Conservation (phyloP, 768 basidiomycete species). For the Galerina sulciceps region DNA sequence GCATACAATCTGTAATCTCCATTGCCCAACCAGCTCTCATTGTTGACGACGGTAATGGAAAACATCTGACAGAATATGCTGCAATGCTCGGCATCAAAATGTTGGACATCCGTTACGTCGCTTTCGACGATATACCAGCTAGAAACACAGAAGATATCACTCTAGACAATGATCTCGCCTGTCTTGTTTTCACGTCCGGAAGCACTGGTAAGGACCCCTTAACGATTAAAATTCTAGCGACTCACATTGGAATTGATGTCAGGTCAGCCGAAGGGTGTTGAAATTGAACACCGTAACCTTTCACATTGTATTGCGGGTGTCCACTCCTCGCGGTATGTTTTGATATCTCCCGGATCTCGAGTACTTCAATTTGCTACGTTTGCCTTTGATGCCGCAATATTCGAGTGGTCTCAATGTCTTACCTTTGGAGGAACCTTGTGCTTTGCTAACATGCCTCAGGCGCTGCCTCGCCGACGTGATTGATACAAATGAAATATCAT, state of each 20-base stretch:
- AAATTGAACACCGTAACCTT: background rate
- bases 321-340: background rate
- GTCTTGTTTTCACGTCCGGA: background rate
- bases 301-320: background rate
- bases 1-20: background rate
- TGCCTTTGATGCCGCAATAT: background rate
- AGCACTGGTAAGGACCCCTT: background rate
- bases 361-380: background rate
- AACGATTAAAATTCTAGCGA: background rate
- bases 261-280: background rate
- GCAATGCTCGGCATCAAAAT: background rate
- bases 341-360: background rate
- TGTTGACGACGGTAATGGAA: background rate
- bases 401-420: conserved; percentile 1
- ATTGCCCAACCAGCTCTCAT: background rate
- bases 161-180: background rate
- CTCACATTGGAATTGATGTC: background rate
- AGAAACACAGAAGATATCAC: background rate
- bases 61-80: background rate
- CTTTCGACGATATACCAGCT: background rate
- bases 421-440: background rate
- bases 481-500: background rate
- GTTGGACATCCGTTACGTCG: background rate
- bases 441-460: background rate
- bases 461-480: background rate